Base-by-base conservation (phyloP, 2,329 filamentous ascomycete genomes). In the Coniochaeta sp. region DNA sequence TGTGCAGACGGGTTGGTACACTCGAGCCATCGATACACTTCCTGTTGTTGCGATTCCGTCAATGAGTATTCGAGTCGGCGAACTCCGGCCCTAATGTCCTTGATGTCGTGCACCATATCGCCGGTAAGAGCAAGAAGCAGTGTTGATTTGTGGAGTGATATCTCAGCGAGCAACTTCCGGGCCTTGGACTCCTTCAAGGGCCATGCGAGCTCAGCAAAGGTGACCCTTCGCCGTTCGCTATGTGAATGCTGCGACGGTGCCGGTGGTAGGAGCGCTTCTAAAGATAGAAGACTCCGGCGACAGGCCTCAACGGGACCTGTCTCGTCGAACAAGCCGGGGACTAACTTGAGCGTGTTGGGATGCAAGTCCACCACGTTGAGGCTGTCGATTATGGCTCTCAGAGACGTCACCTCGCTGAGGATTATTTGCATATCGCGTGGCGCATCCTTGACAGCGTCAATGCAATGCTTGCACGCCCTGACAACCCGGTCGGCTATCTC, bases 351-450 rank as follows among this genome's bases (percentile, higher is more conserved):
- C 12, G 42, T 47, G 42, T 26, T 47, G 42, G 5, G 19, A 16
- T 24, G 42, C 42, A 24, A 10, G 19, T 47, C 42, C n/a, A 24
- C 12, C 9, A 26, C 36, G 10, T 36, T 58, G 44, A 61, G 32
- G n/a, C 50, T 47, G 17, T 63, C 58, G 7, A 64, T 44, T 22
- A 64, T 63, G 36, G 63, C 60, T 36, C 58, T 58, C 8, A 63
- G 36, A 0, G 60, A 63, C 8, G 56, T 58, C 1, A 59, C 60
- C 22, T 64, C 62, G 24, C 63, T 60, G 12, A 60, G 14, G 30
- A 64, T 64, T 52, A 64, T 63, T 22, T 60, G 58, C 54, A 64
- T 62, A 28, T 63, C 63, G 12, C 44, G 61, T 8, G 63, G 63
- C 10, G 63, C 63, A 54, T 64, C 60, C 26, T 64, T 62, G 57